These are phyloP conservation scores for Solanum gandarillasii DNA, from an alignment of 257 asterid genomes.

Conservation along the genomic window DNA sequence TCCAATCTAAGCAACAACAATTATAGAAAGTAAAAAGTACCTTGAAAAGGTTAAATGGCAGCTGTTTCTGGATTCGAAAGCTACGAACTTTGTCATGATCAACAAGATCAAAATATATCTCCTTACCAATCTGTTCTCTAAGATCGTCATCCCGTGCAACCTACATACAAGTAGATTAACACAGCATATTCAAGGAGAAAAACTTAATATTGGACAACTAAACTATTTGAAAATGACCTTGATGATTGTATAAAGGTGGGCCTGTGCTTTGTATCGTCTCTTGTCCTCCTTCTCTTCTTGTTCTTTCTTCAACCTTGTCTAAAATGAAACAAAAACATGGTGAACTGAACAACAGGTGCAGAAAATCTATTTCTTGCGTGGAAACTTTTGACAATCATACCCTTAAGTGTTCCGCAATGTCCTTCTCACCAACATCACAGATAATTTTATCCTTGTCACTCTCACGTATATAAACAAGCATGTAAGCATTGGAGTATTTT, in stretches of 20 bases:
- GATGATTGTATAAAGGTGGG: slow-evolving; percentile 90
- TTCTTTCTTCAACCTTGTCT: slow-evolving; percentile 93
- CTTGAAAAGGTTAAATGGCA: slow-evolving; percentile 78
- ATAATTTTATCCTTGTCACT: slow-evolving; percentile 94
- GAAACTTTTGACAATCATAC: slow-evolving; percentile 25
- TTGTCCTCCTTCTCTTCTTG: slow-evolving; percentile 97
- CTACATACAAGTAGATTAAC: slow-evolving; percentile 20
- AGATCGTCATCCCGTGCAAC: slow-evolving; percentile 97
- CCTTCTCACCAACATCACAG: slow-evolving; percentile 96
- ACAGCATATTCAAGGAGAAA: background rate
- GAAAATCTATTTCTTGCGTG: background rate
- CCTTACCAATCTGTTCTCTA: slow-evolving; percentile 87
- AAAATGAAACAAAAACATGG: slow-evolving; percentile 12
- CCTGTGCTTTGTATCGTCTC: slow-evolving; percentile 87
- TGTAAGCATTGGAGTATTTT: slow-evolving; percentile 95
- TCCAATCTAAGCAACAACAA: background rate
- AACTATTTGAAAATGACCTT: slow-evolving; percentile 44
- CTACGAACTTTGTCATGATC: slow-evolving; percentile 94
- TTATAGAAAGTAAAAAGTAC: slow-evolving; percentile 18
- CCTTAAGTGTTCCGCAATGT: slow-evolving; percentile 95
- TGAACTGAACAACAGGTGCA: background rate
- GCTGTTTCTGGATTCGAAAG: slow-evolving; percentile 89
- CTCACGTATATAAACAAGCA: slow-evolving; percentile 97
- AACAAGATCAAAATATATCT: slow-evolving; percentile 82
- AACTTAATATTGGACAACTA: background rate